These are phyloP conservation scores for Lentinula sp. DNA, from an alignment of 768 basidiomycete species.

Conservation along the genomic window DNA sequence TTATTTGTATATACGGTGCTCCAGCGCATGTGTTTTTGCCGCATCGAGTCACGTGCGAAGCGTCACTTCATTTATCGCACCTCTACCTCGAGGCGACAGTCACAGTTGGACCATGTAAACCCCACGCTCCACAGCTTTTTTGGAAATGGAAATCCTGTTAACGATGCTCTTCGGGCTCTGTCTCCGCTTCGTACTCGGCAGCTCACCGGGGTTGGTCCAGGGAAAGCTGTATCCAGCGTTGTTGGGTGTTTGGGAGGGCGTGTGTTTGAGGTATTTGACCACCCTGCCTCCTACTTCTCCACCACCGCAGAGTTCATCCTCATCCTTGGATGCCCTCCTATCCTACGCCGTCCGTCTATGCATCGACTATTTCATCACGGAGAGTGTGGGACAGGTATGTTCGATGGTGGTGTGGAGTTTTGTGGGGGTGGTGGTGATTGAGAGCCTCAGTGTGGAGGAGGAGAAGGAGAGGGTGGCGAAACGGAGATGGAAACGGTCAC, in stretches of 20 bases:
- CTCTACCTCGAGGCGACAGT: too few relatives aligned
- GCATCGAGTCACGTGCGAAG: too few relatives aligned
- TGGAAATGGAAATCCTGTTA: background rate
- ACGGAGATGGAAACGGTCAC: too few relatives aligned
- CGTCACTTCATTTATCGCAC: too few relatives aligned
- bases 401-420: background rate
- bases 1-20: too few relatives aligned
- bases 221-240: background rate
- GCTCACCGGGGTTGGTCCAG: background rate
- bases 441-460: too few relatives aligned
- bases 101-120: too few relatives aligned
- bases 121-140: too few relatives aligned
- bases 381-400: background rate
- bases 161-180: conserved; percentile 1
- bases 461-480: background rate
- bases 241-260: conserved; percentile 3
- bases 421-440: background rate
- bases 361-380: conserved; percentile 3
- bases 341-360: conserved; percentile 3
- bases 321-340: too few relatives aligned
- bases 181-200: background rate
- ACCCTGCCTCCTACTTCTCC: background rate
- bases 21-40: too few relatives aligned
- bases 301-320: too few relatives aligned
- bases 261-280: background rate